phyloP scores from a whole-genome alignment of 1,139 yeast species.

The Saccharomycopsis phalli region DNA sequence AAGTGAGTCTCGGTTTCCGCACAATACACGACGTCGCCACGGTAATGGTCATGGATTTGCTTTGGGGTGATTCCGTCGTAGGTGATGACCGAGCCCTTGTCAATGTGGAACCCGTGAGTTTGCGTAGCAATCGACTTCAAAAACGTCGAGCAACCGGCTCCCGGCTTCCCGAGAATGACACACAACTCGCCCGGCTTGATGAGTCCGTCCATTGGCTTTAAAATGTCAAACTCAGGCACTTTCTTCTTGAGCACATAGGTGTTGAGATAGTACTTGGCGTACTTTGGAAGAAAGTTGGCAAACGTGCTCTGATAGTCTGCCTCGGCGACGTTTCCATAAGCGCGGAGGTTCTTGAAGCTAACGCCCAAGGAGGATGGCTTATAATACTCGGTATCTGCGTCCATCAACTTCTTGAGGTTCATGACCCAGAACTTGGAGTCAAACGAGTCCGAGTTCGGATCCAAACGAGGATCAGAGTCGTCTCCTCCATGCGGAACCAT shows the following conservation, averaged over 20 bases:
- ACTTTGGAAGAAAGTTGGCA: conserved; percentile 33
- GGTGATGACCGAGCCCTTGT: conserved; percentile 28
- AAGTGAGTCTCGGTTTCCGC: conserved; percentile 56
- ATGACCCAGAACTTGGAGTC: conserved; percentile 64
- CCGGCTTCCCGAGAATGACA: conserved; percentile 46
- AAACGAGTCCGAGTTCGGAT: conserved; percentile 40
- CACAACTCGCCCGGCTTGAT: conserved; percentile 47
- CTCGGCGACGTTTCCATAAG: conserved; percentile 68
- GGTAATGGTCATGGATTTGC: conserved; percentile 35
- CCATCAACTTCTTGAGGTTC: conserved; percentile 49
- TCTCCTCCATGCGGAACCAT: background rate
- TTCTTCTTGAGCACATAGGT: conserved; percentile 5
- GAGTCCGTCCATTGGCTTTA: conserved; percentile 37
- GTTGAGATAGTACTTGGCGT: conserved; percentile 1
- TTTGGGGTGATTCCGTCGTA: conserved; percentile 35
- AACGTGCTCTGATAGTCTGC: conserved; percentile 75
- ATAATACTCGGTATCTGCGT: conserved; percentile 55
- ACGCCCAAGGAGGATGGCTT: conserved; percentile 60
- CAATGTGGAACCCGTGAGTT: conserved; percentile 41
- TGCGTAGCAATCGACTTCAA: conserved; percentile 34
- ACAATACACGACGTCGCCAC: conserved; percentile 53
- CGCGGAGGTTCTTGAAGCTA: conserved; percentile 58
- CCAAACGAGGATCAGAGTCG: conserved; percentile 24
- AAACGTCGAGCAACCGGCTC: conserved; percentile 45
- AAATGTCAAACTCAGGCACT: conserved; percentile 27